Conservation (phyloP, 345 rosid species). For the Tarenaya hassleriana region DNA sequence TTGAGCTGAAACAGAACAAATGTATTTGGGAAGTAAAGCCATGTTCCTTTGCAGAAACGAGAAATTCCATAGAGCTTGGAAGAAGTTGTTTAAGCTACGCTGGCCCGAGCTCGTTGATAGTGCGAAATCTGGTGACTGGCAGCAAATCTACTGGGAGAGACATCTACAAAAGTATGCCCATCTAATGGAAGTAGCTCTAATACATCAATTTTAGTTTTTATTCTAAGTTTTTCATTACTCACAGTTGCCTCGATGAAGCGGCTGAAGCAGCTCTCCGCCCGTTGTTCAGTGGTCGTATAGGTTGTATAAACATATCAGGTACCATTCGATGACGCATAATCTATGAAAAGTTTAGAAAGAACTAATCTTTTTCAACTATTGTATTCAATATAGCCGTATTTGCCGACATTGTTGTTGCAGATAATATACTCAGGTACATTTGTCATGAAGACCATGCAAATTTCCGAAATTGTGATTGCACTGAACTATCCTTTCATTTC, state of each 20-base stretch:
- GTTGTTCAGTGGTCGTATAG: constrained; percentile 48
- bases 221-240: constrained; percentile 18
- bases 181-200: constrained; percentile 12
- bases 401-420: constrained; percentile 44
- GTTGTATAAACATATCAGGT: constrained; percentile 58
- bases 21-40: neutral
- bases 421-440: constrained; percentile 39
- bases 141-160: constrained; percentile 67
- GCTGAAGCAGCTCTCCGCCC: constrained; percentile 63
- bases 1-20: neutral
- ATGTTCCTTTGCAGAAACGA: constrained; percentile 33
- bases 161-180: constrained; percentile 63
- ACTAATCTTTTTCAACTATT: neutral
- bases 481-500: constrained; percentile 59
- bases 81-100: constrained; percentile 47
- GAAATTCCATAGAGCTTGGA: constrained; percentile 52
- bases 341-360: neutral
- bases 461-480: constrained; percentile 28
- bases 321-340: constrained; percentile 15
- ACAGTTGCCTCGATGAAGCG: constrained; percentile 90
- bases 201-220: neutral
- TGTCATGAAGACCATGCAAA: constrained; percentile 39
- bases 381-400: constrained; percentile 15
- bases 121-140: constrained; percentile 48
- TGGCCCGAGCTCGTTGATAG: constrained; percentile 46